phyloP scores from a whole-genome alignment of 75 land plant genomes.

The Selaginella tamariscina region DNA sequence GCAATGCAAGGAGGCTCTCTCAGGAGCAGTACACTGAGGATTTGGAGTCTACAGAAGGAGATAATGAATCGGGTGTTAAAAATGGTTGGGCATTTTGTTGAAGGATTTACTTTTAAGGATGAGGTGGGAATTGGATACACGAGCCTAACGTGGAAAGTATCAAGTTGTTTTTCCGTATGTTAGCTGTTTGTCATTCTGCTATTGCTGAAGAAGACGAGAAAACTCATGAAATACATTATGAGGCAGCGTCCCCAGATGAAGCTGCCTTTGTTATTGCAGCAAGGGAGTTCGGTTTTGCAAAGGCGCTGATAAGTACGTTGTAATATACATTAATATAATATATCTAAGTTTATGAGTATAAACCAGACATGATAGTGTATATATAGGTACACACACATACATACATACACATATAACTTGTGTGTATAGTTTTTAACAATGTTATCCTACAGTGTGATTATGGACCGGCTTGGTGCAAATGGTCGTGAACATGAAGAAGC shows the following conservation, averaged over 20 bases:
- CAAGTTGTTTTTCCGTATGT: constrained; percentile 19
- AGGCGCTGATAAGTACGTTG: not conserved
- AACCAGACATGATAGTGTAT: too few relatives aligned
- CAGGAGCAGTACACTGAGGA: not conserved
- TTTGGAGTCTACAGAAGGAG: not conserved
- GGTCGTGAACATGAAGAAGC: not conserved
- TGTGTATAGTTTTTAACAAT: not conserved
- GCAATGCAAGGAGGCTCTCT: constrained; percentile 19
- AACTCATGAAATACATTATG: constrained; percentile 17
- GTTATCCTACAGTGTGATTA: not conserved
- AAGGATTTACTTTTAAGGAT: constrained; percentile 29
- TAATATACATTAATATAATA: not conserved
- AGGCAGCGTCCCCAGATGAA: constrained; percentile 38
- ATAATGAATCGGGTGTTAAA: constrained; percentile 20
- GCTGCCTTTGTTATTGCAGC: constrained; percentile 12
- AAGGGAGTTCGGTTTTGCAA: constrained; percentile 47
- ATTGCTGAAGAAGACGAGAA: constrained; percentile 22
- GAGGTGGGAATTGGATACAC: not conserved
- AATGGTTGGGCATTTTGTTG: not conserved
- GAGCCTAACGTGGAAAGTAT: not conserved
- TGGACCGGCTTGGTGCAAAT: not conserved
- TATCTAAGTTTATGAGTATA: too few relatives aligned
- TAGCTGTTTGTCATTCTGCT: constrained; percentile 36
- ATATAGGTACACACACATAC: too few relatives aligned
- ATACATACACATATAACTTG: too few relatives aligned